Conservation (phyloP, 2,329 filamentous ascomycete species). For the Fusarium falciforme region DNA sequence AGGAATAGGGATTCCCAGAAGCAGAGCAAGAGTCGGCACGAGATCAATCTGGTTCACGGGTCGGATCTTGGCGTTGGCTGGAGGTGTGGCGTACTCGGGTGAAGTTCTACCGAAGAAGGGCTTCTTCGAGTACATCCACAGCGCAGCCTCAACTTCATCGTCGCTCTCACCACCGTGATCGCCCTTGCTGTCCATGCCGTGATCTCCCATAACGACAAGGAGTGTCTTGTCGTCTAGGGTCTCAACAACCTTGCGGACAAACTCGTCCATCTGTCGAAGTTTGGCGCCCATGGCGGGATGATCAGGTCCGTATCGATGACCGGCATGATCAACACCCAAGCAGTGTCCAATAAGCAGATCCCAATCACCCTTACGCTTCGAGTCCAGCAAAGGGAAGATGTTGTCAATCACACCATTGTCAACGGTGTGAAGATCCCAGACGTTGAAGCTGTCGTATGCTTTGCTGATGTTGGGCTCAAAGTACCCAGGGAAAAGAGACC, state of each 20-base stretch:
- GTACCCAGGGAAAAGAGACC: conserved; percentile 90
- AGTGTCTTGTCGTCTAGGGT: conserved; percentile 86
- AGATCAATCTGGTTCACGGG: conserved; percentile 90
- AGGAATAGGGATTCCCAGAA: conserved; percentile 91
- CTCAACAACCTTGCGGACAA: conserved; percentile 78
- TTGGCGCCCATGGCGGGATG: conserved; percentile 94
- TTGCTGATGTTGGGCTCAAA: conserved; percentile 88
- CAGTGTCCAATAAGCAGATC: conserved; percentile 96
- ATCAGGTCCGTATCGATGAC: conserved; percentile 93
- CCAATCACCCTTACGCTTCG: conserved; percentile 77
- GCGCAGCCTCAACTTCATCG: conserved; percentile 90
- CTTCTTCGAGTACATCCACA: conserved; percentile 98
- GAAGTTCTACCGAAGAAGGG: conserved; percentile 83
- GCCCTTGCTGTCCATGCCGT: conserved; percentile 97
- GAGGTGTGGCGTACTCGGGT: conserved; percentile 67
- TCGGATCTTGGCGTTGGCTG: conserved; percentile 79
- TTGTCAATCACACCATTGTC: conserved; percentile 95
- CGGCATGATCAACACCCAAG: conserved; percentile 95
- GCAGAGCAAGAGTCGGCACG: conserved; percentile 88
- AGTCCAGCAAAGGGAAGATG: conserved; percentile 82
- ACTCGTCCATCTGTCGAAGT: conserved; percentile 87
- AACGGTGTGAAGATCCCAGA: conserved; percentile 96
- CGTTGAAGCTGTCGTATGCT: conserved; percentile 97
- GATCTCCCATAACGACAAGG: conserved; percentile 97
- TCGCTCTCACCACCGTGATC: conserved; percentile 99